Evolutionary conservation across 2,329 filamentous ascomycete species (phyloP), one percentile per base, ranked within the genome.

Genomic region (Trichoderma atrobrunneum): DNA sequence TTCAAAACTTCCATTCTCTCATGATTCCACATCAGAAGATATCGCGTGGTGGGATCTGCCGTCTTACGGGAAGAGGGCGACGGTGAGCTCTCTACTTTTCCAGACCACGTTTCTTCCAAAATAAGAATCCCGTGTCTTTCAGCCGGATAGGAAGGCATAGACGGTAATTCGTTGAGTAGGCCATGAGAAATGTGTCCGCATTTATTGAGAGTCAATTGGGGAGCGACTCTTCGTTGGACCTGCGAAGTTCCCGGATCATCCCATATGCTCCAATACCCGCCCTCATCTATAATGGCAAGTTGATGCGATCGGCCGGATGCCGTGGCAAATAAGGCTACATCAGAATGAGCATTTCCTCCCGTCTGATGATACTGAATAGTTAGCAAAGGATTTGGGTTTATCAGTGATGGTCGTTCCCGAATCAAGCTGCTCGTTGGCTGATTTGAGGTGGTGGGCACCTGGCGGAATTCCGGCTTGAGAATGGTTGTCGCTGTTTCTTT

Each of bases 191-290:
- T 83, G 65, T 85, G 84, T 2, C 87, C 87, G 67, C 82, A 82
- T 65, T 80, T 79, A 21, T 71, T 77, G 39, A 82, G 77, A 8
- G 78, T 78, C 21, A 81, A 77, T 12, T 76, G 81, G 43, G 48
- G 36, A 81, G 75, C 10, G 76, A 79, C 34, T 78, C 81, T 24
- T 81, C 79, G 26, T 79, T 77, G 12, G 28, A 79, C 77, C 21
- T 80, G 74, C 72, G 79, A 77, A 73, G 77, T 83, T 69, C 81
- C 83, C 14, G 76, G 75, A 28, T 92, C 81, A 73, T 92, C 85
- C 89, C 91, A 93, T 5, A 93, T 79, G 57, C 84, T 89, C 92
- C 92, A 95, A 72, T 83, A 84, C 1, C 91, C 92, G 39, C 82
- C 82, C 66, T 88, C 84, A 76, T 94, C 91, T 21, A 94, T 83